A percentile compares a stretch with the other conserved stretches of the same genome.
phyloP scores from a whole-genome alignment of 164 flowering plant genomes.

The Sedum album region DNA sequence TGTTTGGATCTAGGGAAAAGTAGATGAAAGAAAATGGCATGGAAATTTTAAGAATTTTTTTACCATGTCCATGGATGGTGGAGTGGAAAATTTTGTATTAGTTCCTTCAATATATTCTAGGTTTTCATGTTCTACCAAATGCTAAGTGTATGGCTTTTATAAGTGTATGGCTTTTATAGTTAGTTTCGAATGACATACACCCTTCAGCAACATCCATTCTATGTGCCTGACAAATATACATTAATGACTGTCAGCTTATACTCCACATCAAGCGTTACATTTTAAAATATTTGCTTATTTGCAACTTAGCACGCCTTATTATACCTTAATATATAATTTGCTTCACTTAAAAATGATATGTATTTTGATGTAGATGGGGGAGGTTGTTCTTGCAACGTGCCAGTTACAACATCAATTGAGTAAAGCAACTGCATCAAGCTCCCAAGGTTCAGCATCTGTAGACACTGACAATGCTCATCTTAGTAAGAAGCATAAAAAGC shows the following conservation, averaged over 20 bases:
- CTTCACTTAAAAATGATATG: not conserved
- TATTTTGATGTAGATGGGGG: constrained; percentile 35
- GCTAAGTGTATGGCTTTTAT: too few species aligned
- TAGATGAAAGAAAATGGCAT: too few species aligned
- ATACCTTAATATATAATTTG: not conserved
- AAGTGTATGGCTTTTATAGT: too few species aligned
- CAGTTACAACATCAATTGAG: constrained; percentile 21
- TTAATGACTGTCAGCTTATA: not conserved
- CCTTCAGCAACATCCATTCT: not conserved
- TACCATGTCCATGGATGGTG: too few species aligned
- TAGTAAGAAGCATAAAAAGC: not conserved
- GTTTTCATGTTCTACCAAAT: too few species aligned
- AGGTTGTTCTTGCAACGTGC: constrained; percentile 29
- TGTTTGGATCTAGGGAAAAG: too few species aligned
- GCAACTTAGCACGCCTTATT: not conserved
- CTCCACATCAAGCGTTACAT: not conserved
- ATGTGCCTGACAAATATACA: not conserved
- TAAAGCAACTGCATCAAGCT: constrained; percentile 15
- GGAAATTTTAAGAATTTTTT: too few species aligned
- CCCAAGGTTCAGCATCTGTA: not conserved
- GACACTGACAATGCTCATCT: not conserved
- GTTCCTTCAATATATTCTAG: too few species aligned
- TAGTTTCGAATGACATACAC: not conserved
- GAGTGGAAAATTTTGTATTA: too few species aligned
- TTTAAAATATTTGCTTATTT: not conserved